Conservation (phyloP, 805 yeast species). For the Schwanniomyces polymorphus region DNA sequence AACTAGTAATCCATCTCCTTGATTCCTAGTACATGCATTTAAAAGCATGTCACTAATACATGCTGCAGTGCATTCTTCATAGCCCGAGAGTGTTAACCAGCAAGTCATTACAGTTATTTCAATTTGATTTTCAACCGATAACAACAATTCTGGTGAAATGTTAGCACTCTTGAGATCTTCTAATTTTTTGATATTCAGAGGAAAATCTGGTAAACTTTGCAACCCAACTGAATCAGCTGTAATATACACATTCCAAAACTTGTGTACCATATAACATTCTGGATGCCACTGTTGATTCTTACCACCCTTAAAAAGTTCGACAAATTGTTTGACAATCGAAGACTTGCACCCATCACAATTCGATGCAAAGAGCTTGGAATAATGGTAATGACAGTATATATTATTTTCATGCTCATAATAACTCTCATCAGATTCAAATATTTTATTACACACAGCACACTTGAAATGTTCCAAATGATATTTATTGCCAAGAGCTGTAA, state of each 20-base stretch:
- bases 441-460: conserved; percentile 81
- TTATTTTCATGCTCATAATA: conserved; percentile 84
- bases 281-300: conserved; percentile 98
- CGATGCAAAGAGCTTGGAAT: conserved; percentile 80
- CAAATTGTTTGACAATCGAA: conserved; percentile 91
- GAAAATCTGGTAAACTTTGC: conserved; percentile 14
- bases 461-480: conserved; percentile 95
- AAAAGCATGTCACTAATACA: conserved; percentile 91
- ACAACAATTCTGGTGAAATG: conserved; percentile 45
- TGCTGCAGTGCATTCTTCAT: conserved; percentile 87
- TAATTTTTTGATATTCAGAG: conserved; percentile 9
- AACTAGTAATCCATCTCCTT: conserved; percentile 61
- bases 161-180: conserved; percentile 13
- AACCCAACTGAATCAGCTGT: conserved; percentile 60
- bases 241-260: conserved; percentile 90
- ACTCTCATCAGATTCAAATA: conserved; percentile 88
- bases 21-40: conserved; percentile 73
- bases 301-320: conserved; percentile 88
- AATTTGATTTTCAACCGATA: conserved; percentile 61
- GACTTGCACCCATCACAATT: conserved; percentile 92
- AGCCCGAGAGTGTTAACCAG: conserved; percentile 86
- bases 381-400: conserved; percentile 90
- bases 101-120: conserved; percentile 60
- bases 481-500: conserved; percentile 87
- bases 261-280: conserved; percentile 96